Conservation (phyloP, 2,329 filamentous ascomycete genomes). For the Exophiala sp. region DNA sequence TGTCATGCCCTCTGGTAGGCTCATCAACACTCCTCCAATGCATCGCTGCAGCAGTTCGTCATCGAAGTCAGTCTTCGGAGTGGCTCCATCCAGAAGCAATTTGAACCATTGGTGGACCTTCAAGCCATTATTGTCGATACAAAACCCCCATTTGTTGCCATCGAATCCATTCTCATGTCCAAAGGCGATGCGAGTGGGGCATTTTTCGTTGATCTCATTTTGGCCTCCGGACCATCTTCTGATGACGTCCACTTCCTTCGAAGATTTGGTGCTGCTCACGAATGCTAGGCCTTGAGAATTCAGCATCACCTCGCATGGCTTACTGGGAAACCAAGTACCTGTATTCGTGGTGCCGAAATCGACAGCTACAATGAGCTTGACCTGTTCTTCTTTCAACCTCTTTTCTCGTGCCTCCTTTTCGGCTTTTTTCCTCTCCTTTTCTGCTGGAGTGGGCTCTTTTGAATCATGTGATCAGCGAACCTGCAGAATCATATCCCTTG, state of each 20-base stretch:
- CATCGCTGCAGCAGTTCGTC: slow-evolving; percentile 24
- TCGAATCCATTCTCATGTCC: slow-evolving; percentile 21
- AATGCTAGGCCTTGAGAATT: background rate
- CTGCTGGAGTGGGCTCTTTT: background rate
- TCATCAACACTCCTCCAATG: slow-evolving; percentile 17
- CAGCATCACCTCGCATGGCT: background rate
- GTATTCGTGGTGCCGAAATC: slow-evolving; percentile 28
- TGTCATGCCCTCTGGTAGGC: slow-evolving; percentile 23
- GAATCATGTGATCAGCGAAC: background rate
- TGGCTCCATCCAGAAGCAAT: slow-evolving; percentile 28
- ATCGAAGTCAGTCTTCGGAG: slow-evolving; percentile 16
- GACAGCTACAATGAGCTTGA: slow-evolving; percentile 21
- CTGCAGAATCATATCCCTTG: too few species aligned
- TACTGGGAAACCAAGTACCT: background rate
- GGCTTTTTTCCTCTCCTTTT: background rate
- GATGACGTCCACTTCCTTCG: slow-evolving; percentile 24
- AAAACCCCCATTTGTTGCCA: slow-evolving; percentile 28
- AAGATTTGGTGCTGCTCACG: slow-evolving; percentile 9
- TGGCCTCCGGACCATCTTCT: slow-evolving; percentile 26
- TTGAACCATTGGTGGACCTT: slow-evolving; percentile 32
- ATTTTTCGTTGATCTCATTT: slow-evolving; percentile 25
- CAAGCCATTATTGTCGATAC: slow-evolving; percentile 27
- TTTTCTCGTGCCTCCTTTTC: background rate
- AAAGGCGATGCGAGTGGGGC: slow-evolving; percentile 31
- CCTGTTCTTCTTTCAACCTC: background rate